These are phyloP conservation scores for Piper longum DNA, from an alignment of 164 flowering plant species.

Conservation along the genomic window DNA sequence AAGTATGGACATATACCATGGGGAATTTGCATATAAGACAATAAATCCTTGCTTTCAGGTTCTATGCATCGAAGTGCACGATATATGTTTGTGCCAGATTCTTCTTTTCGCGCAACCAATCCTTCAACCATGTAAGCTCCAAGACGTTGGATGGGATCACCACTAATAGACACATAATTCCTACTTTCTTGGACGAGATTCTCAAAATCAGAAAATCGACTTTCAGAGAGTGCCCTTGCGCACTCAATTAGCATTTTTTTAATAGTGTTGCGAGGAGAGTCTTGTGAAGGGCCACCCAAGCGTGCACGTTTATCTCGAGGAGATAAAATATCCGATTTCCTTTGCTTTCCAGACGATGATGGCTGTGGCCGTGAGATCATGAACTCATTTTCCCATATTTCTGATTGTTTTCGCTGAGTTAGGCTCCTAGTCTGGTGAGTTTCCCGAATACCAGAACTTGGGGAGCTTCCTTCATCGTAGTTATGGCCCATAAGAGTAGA, in stretches of 20 bases:
- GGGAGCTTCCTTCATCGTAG: slow-evolving; percentile 21
- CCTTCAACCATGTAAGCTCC: slow-evolving; percentile 38
- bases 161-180: slow-evolving; percentile 15
- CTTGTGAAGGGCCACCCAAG: slow-evolving; percentile 17
- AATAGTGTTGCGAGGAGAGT: slow-evolving; percentile 16
- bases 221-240: slow-evolving; percentile 17
- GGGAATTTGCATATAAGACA: slow-evolving; percentile 60
- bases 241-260: slow-evolving; percentile 15
- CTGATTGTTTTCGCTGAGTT: slow-evolving; percentile 9
- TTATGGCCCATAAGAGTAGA: slow-evolving; percentile 60
- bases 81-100: slow-evolving; percentile 26
- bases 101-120: slow-evolving; percentile 24
- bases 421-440: slow-evolving; percentile 16
- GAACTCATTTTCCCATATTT: background rate
- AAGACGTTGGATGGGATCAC: slow-evolving; percentile 28
- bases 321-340: slow-evolving; percentile 11
- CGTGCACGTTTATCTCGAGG: slow-evolving; percentile 31
- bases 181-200: slow-evolving; percentile 7
- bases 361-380: slow-evolving; percentile 18
- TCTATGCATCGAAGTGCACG: slow-evolving; percentile 32
- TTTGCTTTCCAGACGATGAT: slow-evolving; percentile 12
- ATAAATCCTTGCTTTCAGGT: slow-evolving; percentile 52
- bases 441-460: slow-evolving; percentile 19
- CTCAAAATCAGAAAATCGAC: slow-evolving; percentile 5
- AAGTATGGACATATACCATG: slow-evolving; percentile 74